These are phyloP conservation scores for Candida piceae DNA, from an alignment of 805 yeast genomes.

Conservation along the genomic window DNA sequence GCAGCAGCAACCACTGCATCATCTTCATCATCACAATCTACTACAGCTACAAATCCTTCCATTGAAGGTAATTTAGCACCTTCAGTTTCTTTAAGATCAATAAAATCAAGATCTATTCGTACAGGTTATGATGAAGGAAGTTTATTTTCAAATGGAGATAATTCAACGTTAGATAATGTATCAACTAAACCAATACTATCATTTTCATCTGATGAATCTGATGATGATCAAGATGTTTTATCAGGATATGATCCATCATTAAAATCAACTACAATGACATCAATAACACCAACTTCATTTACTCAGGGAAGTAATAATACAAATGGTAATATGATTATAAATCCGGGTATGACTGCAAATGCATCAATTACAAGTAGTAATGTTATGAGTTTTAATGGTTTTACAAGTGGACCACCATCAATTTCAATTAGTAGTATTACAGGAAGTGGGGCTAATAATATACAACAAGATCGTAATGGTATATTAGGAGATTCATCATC, in stretches of 20 bases:
- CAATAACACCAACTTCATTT: constrained; percentile 37
- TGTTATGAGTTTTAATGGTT: constrained; percentile 1
- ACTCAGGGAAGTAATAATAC: constrained; percentile 15
- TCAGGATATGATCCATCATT: constrained; percentile 22
- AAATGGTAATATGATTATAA: constrained; percentile 16
- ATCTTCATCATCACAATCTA: too few species aligned
- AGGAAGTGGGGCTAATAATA: background rate
- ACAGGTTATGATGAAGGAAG: constrained; percentile 12
- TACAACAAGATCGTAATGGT: background rate
- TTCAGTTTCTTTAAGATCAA: constrained; percentile 1
- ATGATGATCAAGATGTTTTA: constrained; percentile 14
- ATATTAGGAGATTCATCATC: constrained; percentile 25
- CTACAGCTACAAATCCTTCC: too few species aligned
- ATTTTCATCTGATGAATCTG: constrained; percentile 30
- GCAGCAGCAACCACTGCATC: background rate
- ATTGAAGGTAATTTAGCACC: too few species aligned
- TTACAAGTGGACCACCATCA: constrained; percentile 7
- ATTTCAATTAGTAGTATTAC: constrained; percentile 7
- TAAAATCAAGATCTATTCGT: constrained; percentile 1
- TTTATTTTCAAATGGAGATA: constrained; percentile 14
- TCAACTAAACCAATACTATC: constrained; percentile 48
- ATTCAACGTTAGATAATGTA: constrained; percentile 29
- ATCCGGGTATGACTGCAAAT: constrained; percentile 13
- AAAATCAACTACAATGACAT: constrained; percentile 46
- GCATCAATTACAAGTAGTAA: constrained; percentile 3